Evolutionary conservation across 192 early-diverging fungal genomes (phyloP).

Genomic region (Haplosporangium gracile): DNA sequence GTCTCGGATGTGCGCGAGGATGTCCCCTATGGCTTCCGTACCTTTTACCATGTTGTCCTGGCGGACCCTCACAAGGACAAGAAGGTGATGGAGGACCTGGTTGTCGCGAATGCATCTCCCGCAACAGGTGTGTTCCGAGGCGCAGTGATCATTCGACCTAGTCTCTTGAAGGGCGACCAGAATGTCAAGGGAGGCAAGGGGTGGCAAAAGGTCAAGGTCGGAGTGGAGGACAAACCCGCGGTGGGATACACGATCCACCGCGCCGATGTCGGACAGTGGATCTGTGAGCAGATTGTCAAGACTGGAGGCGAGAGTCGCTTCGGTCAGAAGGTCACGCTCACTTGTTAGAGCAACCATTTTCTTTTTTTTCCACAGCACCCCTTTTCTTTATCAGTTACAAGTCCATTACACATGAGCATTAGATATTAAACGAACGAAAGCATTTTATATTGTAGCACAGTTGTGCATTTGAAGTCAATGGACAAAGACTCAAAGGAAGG

Average conservation of each 20-base stretch:
- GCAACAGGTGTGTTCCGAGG: slow-evolving; percentile 25
- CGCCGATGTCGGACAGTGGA: slow-evolving; percentile 40
- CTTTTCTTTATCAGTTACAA: background rate
- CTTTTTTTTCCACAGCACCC: background rate
- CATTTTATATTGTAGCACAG: too few species aligned
- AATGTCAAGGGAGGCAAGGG: slow-evolving; percentile 34
- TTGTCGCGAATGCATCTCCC: background rate
- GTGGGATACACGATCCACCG: slow-evolving; percentile 31
- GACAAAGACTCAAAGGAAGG: too few species aligned
- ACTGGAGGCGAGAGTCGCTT: slow-evolving; percentile 6
- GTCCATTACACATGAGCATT: too few species aligned
- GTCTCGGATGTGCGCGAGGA: slow-evolving; percentile 40
- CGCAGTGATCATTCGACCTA: slow-evolving; percentile 25
- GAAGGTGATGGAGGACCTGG: slow-evolving; percentile 40
- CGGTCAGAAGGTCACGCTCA: slow-evolving; percentile 15
- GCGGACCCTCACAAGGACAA: slow-evolving; percentile 50
- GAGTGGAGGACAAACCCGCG: slow-evolving; percentile 26
- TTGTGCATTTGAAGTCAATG: too few species aligned
- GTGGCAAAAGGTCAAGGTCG: slow-evolving; percentile 32
- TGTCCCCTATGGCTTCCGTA: slow-evolving; percentile 32
- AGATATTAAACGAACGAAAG: too few species aligned
- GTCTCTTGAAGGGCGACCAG: slow-evolving; percentile 29
- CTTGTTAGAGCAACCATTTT: background rate
- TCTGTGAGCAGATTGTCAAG: slow-evolving; percentile 34
- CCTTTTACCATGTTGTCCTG: slow-evolving; percentile 29